phyloP scores from a whole-genome alignment of 805 yeast genomes.

The Ogataea thermomethanolica region DNA sequence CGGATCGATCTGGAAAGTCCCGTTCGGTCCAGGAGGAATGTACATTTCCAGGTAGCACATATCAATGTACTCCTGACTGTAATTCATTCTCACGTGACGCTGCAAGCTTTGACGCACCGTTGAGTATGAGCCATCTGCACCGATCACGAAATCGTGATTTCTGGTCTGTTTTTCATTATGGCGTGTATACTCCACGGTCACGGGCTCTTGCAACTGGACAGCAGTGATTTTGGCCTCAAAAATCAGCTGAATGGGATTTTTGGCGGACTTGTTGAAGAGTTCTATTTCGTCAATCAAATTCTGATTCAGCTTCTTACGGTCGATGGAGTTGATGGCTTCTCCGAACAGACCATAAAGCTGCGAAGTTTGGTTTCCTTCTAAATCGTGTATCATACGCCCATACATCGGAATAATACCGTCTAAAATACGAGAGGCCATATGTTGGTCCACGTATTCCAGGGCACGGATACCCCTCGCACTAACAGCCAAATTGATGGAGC shows the following conservation, averaged over 20 bases:
- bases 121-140: constrained; percentile 86
- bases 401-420: constrained; percentile 74
- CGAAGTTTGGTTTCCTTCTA: constrained; percentile 56
- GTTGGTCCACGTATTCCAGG: constrained; percentile 55
- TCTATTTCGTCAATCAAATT: constrained; percentile 57
- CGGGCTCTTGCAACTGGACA: constrained; percentile 33
- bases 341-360: constrained; percentile 81
- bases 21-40: constrained; percentile 54
- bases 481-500: constrained; percentile 87
- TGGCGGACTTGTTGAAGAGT: constrained; percentile 25
- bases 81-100: constrained; percentile 63
- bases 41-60: constrained; percentile 78
- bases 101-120: constrained; percentile 67
- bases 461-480: constrained; percentile 79
- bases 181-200: constrained; percentile 6
- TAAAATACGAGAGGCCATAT: constrained; percentile 53
- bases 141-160: constrained; percentile 59
- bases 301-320: constrained; percentile 66
- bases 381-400: constrained; percentile 86
- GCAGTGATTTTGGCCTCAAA: constrained; percentile 57
- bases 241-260: constrained; percentile 36
- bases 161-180: constrained; percentile 11
- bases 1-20: constrained; percentile 53
- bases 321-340: constrained; percentile 82
- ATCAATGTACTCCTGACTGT: constrained; percentile 73